A percentile compares a stretch with the other conserved stretches of the same genome.
Evolutionary conservation across 495 filamentous ascomycete species (phyloP).

Genomic region (Penicillium fimorum): DNA sequence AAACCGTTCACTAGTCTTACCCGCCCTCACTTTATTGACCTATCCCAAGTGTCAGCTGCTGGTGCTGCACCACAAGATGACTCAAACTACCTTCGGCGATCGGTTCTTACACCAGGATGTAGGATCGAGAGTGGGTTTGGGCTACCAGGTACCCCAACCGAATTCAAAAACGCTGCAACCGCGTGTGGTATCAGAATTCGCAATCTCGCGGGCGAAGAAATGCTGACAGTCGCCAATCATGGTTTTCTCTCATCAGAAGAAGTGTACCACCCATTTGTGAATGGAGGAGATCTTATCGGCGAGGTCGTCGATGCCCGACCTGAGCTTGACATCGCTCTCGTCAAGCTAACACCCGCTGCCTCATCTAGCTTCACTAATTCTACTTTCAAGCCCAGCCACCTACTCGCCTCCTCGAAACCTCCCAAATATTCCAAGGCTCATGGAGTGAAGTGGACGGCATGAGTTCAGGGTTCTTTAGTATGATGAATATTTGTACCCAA

Average conservation of each 20-base stretch:
- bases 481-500: constrained; percentile 11
- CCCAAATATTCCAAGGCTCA: constrained; percentile 13
- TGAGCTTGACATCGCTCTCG: constrained; percentile 25
- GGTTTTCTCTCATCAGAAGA: constrained; percentile 22
- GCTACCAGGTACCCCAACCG: constrained; percentile 10
- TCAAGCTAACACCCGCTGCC: constrained; percentile 22
- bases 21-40: constrained; percentile 18
- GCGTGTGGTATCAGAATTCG: constrained; percentile 27
- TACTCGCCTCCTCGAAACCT: not conserved
- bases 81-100: constrained; percentile 26
- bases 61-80: constrained; percentile 23
- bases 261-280: constrained; percentile 23
- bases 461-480: constrained; percentile 23
- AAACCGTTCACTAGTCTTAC: constrained; percentile 23
- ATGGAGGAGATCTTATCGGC: constrained; percentile 22
- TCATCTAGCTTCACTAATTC: constrained; percentile 23
- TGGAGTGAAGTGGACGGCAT: constrained; percentile 22
- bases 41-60: not conserved
- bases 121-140: constrained; percentile 20
- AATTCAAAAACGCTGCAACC: constrained; percentile 22
- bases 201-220: constrained; percentile 17
- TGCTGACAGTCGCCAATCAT: constrained; percentile 22
- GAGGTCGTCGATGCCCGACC: constrained; percentile 19
- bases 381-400: constrained; percentile 30
- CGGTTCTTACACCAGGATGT: constrained; percentile 25